Evolutionary conservation across 1,284 basidiomycete species (phyloP).

Genomic region (Rhodotorula sp.): DNA sequence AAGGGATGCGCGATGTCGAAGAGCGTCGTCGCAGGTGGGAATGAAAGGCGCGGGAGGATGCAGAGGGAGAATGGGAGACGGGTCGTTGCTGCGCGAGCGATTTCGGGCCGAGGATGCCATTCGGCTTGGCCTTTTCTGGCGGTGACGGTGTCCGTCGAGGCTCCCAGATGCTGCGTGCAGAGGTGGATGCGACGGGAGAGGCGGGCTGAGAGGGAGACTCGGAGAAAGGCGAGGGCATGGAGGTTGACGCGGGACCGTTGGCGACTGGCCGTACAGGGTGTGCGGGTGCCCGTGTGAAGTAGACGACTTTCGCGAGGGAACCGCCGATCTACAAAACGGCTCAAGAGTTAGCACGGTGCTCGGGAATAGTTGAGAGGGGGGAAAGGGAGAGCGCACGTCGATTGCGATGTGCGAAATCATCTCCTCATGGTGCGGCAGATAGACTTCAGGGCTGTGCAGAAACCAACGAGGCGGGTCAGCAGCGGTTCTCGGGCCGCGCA

Average conservation of each 20-base stretch:
- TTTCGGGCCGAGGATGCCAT: slow-evolving; percentile 46
- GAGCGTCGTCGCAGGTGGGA: slow-evolving; percentile 32
- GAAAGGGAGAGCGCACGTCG: slow-evolving; percentile 65
- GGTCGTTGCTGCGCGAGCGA: slow-evolving; percentile 41
- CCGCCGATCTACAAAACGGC: slow-evolving; percentile 76
- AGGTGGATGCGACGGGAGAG: slow-evolving; percentile 4
- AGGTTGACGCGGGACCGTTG: slow-evolving; percentile 21
- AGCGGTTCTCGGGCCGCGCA: slow-evolving; percentile 60
- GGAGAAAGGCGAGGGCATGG: slow-evolving; percentile 10
- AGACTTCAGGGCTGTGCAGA: slow-evolving; percentile 68
- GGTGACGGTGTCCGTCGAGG: slow-evolving; percentile 37
- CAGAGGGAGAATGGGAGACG: slow-evolving; percentile 40
- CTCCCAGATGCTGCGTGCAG: slow-evolving; percentile 18
- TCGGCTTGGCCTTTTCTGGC: slow-evolving; percentile 40
- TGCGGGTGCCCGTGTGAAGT: slow-evolving; percentile 72
- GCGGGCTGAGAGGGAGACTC: slow-evolving; percentile 8
- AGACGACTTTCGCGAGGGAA: slow-evolving; percentile 96
- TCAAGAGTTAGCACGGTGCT: not conserved
- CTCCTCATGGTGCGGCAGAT: slow-evolving; percentile 92
- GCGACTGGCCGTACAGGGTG: not conserved
- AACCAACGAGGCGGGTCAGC: not conserved
- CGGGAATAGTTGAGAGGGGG: not conserved
- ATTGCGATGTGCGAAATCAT: slow-evolving; percentile 89
- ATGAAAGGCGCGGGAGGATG: slow-evolving; percentile 24
- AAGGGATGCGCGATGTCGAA: slow-evolving; percentile 61